Evolutionary conservation across 176 grass and related monocot genomes (phyloP).

Genomic region (Oryza officinalis): DNA sequence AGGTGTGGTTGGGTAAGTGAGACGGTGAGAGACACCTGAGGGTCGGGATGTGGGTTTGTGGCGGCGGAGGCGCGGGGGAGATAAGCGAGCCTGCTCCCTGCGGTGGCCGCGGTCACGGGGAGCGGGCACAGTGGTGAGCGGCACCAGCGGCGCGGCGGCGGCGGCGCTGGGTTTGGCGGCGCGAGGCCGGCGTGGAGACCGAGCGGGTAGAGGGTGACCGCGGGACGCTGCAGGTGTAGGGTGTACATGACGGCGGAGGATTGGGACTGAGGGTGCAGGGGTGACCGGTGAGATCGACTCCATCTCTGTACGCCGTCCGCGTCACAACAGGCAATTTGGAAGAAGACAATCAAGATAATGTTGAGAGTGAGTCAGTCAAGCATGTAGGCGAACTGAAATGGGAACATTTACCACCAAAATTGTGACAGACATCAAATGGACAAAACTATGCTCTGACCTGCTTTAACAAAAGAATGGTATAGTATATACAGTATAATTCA

Average conservation of each 20-base stretch:
- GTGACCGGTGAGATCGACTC: not conserved
- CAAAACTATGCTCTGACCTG: not conserved
- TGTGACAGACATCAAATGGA: too few relatives aligned
- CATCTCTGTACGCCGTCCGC: not conserved
- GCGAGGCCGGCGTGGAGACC: not conserved
- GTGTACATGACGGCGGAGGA: conserved; percentile 2
- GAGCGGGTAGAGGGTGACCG: not conserved
- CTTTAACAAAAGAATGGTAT: not conserved
- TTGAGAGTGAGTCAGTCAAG: not conserved
- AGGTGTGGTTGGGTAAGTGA: not conserved
- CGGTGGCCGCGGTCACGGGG: not conserved
- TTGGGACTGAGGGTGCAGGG: not conserved
- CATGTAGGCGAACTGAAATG: too few relatives aligned
- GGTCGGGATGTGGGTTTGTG: not conserved
- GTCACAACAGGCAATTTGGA: not conserved
- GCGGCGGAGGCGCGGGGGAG: not conserved
- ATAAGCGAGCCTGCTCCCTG: not conserved
- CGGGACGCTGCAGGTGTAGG: not conserved
- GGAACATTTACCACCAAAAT: too few relatives aligned
- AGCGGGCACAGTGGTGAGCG: not conserved
- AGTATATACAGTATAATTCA: not conserved
- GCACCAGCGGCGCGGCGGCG: not conserved
- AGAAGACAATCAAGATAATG: not conserved
- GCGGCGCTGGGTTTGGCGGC: not conserved
- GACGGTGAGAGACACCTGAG: conserved; percentile 5